Evolutionary conservation across 768 basidiomycete genomes (phyloP), one percentile per base, ranked within the genome.

Genomic region (Termitomyces sp.): DNA sequence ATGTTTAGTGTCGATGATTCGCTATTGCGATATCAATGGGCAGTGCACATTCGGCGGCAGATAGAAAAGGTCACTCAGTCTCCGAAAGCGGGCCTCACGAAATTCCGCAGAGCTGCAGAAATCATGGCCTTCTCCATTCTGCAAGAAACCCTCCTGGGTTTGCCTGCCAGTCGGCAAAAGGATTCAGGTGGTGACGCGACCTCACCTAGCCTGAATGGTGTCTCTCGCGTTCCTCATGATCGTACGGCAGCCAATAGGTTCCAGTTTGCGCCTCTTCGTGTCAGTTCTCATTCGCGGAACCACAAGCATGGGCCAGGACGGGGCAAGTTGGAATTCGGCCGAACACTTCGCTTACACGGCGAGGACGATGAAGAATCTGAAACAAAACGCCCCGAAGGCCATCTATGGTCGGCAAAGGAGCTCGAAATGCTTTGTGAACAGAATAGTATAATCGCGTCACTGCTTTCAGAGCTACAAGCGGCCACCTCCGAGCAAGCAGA

Each of bases 1-100:
- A 94, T 97, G 86, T 98, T 97, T 77, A 94, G 91, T 60, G 85
- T 97, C 42, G 84, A 88, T 50, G 91, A 94, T 64, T 80, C 87
- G 1, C 76, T 89, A 39, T 79, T 89, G 17, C 83, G 86, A 19
- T 81, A 88, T 58, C 82, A 86, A 58, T 93, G 90, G 90, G 79
- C 78, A 0, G 78, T 81, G 4, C 84, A 82, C 27, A 70, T 93
- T 59, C 82, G 81, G 65, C 81, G 81, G 55, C 81, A 89, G 62
- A 84, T 88, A 50, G 87, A 88, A 48, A 75, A 73, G 25, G 74
- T 79, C 23, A 63, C 68, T 17, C 66, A 70, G 14, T 63, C 69
- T 21, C 68, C 74, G 17, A 68, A 73, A 35, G 70, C 71, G 17
- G 71, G 67, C 12, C 70, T 76, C 47, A 67, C 74, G 39, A 77